These are phyloP conservation scores for Hemisphaericaspora xylanilytica DNA, from an alignment of 1,139 yeast species.

Conservation along the genomic window DNA sequence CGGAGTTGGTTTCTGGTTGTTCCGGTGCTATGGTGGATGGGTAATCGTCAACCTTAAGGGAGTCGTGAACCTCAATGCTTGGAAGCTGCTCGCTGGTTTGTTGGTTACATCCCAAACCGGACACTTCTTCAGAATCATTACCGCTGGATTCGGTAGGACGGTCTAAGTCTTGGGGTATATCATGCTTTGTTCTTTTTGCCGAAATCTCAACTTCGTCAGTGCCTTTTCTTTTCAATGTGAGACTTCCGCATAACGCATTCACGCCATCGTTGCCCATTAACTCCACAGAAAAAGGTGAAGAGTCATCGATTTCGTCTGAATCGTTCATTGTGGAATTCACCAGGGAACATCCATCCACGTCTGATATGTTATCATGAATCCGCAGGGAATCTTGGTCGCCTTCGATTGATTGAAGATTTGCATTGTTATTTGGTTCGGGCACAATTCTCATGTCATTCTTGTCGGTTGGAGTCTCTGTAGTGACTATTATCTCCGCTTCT, in stretches of 20 bases:
- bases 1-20: not conserved
- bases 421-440: not conserved
- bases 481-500: not conserved
- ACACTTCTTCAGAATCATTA: not conserved
- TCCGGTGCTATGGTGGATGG: not conserved
- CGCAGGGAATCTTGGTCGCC: not conserved
- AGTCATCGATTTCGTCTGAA: slow-evolving; percentile 7
- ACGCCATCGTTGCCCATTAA: not conserved
- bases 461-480: too few species aligned
- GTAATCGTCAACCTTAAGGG: too few species aligned
- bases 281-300: not conserved
- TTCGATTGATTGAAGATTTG: not conserved
- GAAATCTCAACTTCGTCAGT: not conserved
- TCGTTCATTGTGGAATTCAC: slow-evolving; percentile 3
- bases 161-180: too few species aligned
- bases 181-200: not conserved
- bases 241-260: not conserved
- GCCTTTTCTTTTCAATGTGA: not conserved
- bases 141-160: too few species aligned
- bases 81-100: too few species aligned
- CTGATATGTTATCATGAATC: slow-evolving; percentile 11
- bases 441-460: too few species aligned
- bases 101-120: too few species aligned
- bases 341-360: slow-evolving; percentile 9
- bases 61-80: too few species aligned